Base-by-base conservation (phyloP, 345 rosid genomes). In the Camelina hispida region DNA sequence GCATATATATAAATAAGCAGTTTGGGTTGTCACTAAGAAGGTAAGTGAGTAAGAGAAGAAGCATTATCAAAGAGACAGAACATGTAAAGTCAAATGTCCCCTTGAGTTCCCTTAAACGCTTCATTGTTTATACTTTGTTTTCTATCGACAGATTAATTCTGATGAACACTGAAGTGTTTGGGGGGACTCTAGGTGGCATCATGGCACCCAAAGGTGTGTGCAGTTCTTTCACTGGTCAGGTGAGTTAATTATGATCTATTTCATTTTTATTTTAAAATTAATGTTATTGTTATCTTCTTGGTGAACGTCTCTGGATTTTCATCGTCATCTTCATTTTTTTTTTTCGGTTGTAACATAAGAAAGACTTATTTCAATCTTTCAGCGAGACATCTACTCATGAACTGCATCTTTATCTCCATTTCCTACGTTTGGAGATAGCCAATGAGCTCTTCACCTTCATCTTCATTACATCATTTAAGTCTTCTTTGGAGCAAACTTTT, bases 51-150 rank as follows among this genome's bases (percentile, higher is more conserved):
- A 20, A 20, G 22, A 20, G 22, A 72, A 51, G 63, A 73, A 47
- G 42, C 38, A 50, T 61, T n/a, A 51, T 9, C 66, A 58, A 37
- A 57, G 47, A 63, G 23, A 66, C 4, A 46, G 7, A 16, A 14
- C 3, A 30, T 38, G 9, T 28, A 67, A 8, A 68, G 79, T 76
- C 79, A 76, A 62, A 44, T 62, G 75, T 62, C 59, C 65, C 64
- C 80, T 76, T 69, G 80, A 76, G 80, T 69, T 76, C 80, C 63
- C 80, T 69, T 76, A 20, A 69, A 68, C 74, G 63, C 79, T 76
- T 76, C 79, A 76, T 76, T 68, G 79, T 76, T 76, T 34, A 54
- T 23, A 7, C 18, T 57, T 57, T 4, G 52, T 54, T 43, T 22
- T 73, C n/a, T 16, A 12, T 38, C 4, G 42, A 43, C 10, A 0